phyloP scores from a whole-genome alignment of 108 stramenopile genomes.

The Discostella pseudostelligera region DNA sequence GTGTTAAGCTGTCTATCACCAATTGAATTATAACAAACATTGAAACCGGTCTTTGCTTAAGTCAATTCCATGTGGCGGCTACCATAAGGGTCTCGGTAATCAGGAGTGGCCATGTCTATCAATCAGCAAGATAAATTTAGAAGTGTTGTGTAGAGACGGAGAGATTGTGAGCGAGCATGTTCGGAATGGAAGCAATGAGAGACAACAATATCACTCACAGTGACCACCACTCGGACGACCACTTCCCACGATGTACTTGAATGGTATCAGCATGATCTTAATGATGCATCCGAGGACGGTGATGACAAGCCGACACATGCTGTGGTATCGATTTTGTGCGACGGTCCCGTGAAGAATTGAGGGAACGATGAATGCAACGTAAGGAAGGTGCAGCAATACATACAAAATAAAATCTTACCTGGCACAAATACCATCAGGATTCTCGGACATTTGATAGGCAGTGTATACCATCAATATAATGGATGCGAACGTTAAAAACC shows the following conservation, averaged over 20 bases:
- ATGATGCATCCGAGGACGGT: constrained; percentile 48
- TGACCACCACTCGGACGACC: constrained; percentile 39
- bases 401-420: constrained; percentile 37
- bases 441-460: constrained; percentile 82
- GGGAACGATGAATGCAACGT: not conserved
- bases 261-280: constrained; percentile 73
- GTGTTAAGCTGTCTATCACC: too few species aligned
- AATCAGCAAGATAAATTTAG: not conserved
- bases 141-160: not conserved
- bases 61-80: constrained; percentile 46
- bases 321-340: not conserved
- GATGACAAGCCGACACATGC: constrained; percentile 35
- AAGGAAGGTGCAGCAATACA: too few species aligned
- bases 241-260: constrained; percentile 42
- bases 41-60: not conserved
- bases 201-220: constrained; percentile 24
- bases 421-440: constrained; percentile 80
- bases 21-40: not conserved
- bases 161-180: too few species aligned
- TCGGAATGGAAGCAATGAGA: not conserved
- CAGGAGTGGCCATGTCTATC: constrained; percentile 47
- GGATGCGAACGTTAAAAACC: constrained; percentile 57
- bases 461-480: constrained; percentile 69
- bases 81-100: constrained; percentile 46
- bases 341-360: constrained; percentile 1